Conservation (phyloP, 371 early-diverging fungal species). For the Rhizomucor pusillus region DNA sequence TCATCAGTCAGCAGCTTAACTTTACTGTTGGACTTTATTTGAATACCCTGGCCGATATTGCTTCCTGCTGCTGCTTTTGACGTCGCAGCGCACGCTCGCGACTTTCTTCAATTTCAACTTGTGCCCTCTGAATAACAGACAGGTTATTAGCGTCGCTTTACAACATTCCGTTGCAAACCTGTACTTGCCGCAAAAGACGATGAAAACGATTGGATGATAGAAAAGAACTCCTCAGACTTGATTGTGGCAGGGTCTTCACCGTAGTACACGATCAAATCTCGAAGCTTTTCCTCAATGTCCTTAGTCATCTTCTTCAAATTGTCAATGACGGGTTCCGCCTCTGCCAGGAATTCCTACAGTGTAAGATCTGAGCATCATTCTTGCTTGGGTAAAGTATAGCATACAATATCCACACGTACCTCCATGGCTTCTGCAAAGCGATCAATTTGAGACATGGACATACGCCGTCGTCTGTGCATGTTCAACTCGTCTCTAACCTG, state of each 20-base stretch:
- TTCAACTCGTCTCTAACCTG: conserved; percentile 60
- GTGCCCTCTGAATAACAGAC: conserved; percentile 14
- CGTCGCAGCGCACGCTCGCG: conserved; percentile 20
- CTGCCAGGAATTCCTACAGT: conserved; percentile 32
- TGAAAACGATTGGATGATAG: conserved; percentile 47
- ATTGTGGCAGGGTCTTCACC: conserved; percentile 80
- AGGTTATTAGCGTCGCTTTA: neutral
- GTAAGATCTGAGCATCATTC: no score
- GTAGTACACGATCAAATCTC: conserved; percentile 64
- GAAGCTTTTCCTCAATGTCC: conserved; percentile 55
- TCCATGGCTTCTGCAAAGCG: conserved; percentile 67
- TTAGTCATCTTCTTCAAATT: conserved; percentile 34
- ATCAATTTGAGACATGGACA: conserved; percentile 52
- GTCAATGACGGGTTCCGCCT: conserved; percentile 37
- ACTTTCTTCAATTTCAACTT: conserved; percentile 26
- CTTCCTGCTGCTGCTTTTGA: conserved; percentile 17
- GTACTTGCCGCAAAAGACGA: conserved; percentile 38
- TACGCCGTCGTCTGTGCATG: conserved; percentile 23
- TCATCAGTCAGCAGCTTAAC: neutral
- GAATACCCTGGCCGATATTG: neutral
- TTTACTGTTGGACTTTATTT: neutral
- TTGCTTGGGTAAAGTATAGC: no score
- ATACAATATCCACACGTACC: conserved; percentile 21
- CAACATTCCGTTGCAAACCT: neutral
- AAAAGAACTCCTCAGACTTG: conserved; percentile 87